Percentiles rank a stretch among this genome's conserved stretches.
Conservation (phyloP, 139 green algal species). For the Zygnema circumcarinatum region DNA sequence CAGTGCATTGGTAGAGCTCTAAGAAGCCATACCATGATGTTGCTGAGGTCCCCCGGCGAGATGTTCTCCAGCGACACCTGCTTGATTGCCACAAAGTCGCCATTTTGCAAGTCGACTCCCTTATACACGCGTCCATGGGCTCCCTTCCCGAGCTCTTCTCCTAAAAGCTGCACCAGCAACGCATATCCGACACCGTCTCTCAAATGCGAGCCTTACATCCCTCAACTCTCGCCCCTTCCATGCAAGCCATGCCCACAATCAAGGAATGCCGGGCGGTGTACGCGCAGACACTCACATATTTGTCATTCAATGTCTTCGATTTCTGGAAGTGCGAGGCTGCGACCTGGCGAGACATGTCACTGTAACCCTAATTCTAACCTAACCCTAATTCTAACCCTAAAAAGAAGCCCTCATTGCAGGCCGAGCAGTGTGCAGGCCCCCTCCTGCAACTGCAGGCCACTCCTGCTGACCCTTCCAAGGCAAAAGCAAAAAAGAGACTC, state of each 20-base stretch:
- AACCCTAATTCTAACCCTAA: background rate
- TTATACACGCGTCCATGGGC: constrained; percentile 93
- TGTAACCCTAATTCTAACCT: background rate
- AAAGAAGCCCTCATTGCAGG: background rate
- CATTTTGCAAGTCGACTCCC: constrained; percentile 82
- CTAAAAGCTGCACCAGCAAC: constrained; percentile 69
- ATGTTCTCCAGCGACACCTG: constrained; percentile 82
- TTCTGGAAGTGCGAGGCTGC: constrained; percentile 16
- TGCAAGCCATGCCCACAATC: background rate
- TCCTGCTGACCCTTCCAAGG: no score
- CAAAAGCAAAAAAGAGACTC: no score
- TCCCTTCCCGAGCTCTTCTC: constrained; percentile 88
- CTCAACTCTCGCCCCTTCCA: background rate
- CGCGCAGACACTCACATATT: constrained; percentile 60
- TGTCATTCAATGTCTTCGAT: constrained; percentile 56
- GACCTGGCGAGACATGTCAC: background rate
- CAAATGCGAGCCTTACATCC: background rate
- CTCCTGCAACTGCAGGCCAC: no score
- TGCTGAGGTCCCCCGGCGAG: constrained; percentile 65
- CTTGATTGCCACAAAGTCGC: constrained; percentile 93
- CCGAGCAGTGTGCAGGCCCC: no score
- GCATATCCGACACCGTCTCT: constrained; percentile 2
- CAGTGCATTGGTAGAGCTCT: no score
- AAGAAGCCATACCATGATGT: constrained; percentile 57
- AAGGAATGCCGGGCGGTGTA: background rate